phyloP scores from a whole-genome alignment of 768 basidiomycete genomes.

The Roridomyces roridus region DNA sequence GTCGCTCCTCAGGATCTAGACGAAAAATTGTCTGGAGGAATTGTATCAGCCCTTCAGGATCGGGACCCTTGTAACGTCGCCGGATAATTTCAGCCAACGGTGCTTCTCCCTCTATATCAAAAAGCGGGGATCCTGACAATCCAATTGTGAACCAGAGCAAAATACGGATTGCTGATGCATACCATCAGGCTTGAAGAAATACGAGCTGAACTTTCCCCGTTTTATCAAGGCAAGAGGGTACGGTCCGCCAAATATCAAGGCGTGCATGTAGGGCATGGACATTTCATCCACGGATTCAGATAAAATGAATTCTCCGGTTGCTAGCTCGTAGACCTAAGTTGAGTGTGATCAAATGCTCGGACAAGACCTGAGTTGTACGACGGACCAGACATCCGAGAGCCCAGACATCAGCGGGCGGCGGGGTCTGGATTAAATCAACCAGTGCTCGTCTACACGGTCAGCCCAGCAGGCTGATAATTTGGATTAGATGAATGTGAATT shows the following conservation, averaged over 20 bases:
- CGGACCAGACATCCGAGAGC: constrained; percentile 6
- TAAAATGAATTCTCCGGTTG: constrained; percentile 7
- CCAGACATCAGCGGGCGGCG: constrained; percentile 14
- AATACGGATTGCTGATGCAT: neutral
- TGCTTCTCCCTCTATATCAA: neutral
- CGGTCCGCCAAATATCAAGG: constrained; percentile 5
- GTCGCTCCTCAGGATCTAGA: constrained; percentile 11
- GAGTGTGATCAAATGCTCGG: neutral
- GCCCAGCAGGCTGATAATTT: constrained; percentile 14
- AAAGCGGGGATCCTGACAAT: neutral
- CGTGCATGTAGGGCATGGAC: constrained; percentile 2
- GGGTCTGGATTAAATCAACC: constrained; percentile 9
- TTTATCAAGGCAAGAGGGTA: constrained; percentile 1
- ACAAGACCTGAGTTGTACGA: neutral
- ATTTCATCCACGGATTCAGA: neutral
- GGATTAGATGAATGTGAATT: neutral
- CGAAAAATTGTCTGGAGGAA: constrained; percentile 2
- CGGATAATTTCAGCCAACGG: neutral
- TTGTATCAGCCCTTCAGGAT: constrained; percentile 2
- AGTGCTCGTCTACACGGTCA: constrained; percentile 12
- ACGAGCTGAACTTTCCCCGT: constrained; percentile 3
- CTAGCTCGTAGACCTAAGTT: constrained; percentile 8
- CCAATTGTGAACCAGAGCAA: neutral
- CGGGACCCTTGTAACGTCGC: neutral
- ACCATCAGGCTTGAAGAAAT: constrained; percentile 11